Conservation (phyloP, 179 eudicot species). For the Camellia oleifera region DNA sequence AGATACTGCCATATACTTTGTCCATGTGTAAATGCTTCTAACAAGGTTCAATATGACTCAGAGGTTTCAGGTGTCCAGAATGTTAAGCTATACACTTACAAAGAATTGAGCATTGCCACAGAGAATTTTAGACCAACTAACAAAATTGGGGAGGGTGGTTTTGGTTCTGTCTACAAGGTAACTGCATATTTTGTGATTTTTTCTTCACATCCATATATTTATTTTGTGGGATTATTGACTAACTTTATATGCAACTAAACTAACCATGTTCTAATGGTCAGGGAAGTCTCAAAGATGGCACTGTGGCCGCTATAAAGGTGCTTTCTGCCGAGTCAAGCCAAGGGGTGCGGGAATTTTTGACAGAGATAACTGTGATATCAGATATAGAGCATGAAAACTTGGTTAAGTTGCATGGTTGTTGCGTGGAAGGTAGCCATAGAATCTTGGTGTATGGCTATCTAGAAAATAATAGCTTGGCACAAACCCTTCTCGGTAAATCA, state of each 20-base stretch:
- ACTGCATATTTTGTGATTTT: neutral
- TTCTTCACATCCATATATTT: neutral
- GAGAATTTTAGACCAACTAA: slow-evolving; percentile 16
- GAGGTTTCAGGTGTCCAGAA: slow-evolving; percentile 22
- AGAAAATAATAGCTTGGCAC: slow-evolving; percentile 53
- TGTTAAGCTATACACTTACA: slow-evolving; percentile 13
- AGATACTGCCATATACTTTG: neutral
- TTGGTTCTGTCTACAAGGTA: slow-evolving; percentile 31
- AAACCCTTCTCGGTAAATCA: slow-evolving; percentile 53
- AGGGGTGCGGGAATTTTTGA: slow-evolving; percentile 51
- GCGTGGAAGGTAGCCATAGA: slow-evolving; percentile 46
- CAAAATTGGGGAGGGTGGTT: slow-evolving; percentile 30
- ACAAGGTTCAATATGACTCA: slow-evolving; percentile 9
- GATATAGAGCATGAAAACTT: slow-evolving; percentile 52
- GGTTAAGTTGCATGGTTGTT: slow-evolving; percentile 61
- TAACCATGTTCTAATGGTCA: slow-evolving; percentile 3
- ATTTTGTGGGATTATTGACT: neutral
- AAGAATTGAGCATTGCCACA: slow-evolving; percentile 21
- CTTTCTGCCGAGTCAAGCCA: slow-evolving; percentile 59
- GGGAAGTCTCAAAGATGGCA: slow-evolving; percentile 52
- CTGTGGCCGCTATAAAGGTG: slow-evolving; percentile 49
- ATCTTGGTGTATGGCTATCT: slow-evolving; percentile 56
- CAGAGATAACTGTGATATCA: slow-evolving; percentile 53
- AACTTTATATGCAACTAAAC: neutral
- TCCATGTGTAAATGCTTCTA: slow-evolving; percentile 11